These are phyloP conservation scores for Imleria badia DNA, from an alignment of 768 basidiomycete species.

Conservation along the genomic window DNA sequence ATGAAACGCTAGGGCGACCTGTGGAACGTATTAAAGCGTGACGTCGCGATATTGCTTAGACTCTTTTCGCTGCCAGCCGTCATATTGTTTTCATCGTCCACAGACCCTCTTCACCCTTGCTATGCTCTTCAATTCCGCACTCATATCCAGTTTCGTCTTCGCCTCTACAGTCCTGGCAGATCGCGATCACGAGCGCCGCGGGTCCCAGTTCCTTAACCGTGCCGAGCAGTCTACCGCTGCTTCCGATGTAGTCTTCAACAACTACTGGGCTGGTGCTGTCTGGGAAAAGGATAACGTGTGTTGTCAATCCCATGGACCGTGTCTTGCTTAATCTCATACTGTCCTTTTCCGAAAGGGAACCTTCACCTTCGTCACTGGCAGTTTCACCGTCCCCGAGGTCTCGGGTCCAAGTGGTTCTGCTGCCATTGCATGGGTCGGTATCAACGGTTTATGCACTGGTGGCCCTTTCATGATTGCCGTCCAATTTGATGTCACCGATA, in stretches of 20 bases:
- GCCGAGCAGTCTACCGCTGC: too few relatives aligned
- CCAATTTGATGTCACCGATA: not conserved
- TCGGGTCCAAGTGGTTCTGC: not conserved
- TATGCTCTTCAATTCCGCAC: not conserved
- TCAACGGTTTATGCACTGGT: constrained; percentile 1
- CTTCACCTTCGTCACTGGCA: not conserved
- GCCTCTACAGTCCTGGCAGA: not conserved
- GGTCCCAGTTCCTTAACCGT: too few relatives aligned
- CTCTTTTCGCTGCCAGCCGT: too few relatives aligned
- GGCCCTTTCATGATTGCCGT: constrained; percentile 3
- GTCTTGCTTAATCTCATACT: not conserved
- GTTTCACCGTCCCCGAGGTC: not conserved
- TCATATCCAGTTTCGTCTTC: not conserved
- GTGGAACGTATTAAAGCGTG: too few relatives aligned
- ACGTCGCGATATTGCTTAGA: too few relatives aligned
- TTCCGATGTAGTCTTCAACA: too few relatives aligned
- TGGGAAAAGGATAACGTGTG: not conserved
- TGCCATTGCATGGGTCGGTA: constrained; percentile 3
- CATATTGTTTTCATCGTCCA: too few relatives aligned
- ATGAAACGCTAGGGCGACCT: too few relatives aligned
- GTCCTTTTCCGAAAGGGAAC: not conserved
- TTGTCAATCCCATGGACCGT: not conserved
- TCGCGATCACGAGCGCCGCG: not conserved
- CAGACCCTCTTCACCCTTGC: not conserved
- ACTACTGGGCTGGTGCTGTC: too few relatives aligned